Evolutionary conservation across 139 green algal genomes (phyloP), one percentile per base, ranked within the genome.

Genomic region (Yamagishiella unicocca): DNA sequence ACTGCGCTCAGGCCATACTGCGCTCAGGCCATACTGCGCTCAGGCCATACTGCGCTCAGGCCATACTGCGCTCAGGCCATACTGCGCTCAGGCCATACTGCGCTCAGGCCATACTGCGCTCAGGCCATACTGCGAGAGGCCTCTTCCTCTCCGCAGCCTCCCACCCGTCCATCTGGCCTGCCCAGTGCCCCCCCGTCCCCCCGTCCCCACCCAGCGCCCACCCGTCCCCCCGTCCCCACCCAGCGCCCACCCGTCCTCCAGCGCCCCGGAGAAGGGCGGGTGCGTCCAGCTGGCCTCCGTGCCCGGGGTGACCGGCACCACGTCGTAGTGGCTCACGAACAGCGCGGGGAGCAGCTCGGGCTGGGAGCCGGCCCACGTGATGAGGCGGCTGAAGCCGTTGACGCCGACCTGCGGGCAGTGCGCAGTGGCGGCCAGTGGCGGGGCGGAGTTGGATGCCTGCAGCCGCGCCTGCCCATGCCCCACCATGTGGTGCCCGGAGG

Each of bases 271-370:
- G 58, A 97, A 97, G 27, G 95, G 95, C n/a, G 86, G 77, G 74
- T 96, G 76, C 5, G 62, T 93, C 94, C 95, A 96, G 27, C 89
- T 40, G 55, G 45, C 40, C 64, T 85, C 83, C 2, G 55, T 64
- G 43, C 64, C 91, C 8, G 61, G 27, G 12, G 80, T 76, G 37
- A 92, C 90, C 4, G 95, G 94, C 46, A 98, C 96, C 14, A 98
- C 96, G 78, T 98, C 96, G 14, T 94, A 68, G 88, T 98, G 96
- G 38, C 68, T 90, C 12, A 97, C 87, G 40, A 94, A 92, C 35
- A 97, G 83, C 10, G 92, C 77, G 5, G 95, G 93, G 8, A 73
- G 73, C 74, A 96, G 79, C 27, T 67, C 29, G 1, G 87, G 31
- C 45, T 95, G 55, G n/a, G 29, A 88, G 38, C 95, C 95, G 7